Evolutionary conservation across 2,329 filamentous ascomycete species (phyloP), one percentile per base, ranked within the genome.

Genomic region (Xylariales sp.): DNA sequence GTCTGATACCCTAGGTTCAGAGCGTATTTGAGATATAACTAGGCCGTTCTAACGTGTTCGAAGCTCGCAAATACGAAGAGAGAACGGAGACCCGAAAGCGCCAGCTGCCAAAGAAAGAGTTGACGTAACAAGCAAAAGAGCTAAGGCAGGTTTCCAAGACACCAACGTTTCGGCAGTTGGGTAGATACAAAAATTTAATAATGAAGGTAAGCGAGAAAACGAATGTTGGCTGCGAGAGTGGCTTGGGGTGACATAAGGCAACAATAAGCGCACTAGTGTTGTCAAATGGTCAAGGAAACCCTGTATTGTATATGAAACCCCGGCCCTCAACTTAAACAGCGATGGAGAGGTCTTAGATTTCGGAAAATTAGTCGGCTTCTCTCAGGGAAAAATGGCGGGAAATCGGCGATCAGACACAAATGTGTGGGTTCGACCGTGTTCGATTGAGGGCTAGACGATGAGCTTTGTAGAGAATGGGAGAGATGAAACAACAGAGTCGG

Each of bases 211-310:
- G 49, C 54, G 39, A 43, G 14, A 54, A 48, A 36, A 45, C 46
- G 59, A 32, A 36, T 39, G 43, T 12, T 45, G 10, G 12, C 34
- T 32, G 68, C 71, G 69, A 69, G 68, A 57, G 45, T 28, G 32
- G 28, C 48, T 56, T 50, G 45, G 48, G 36, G 57, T 54, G 45
- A 56, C 23, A 56, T 56, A 49, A 63, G 46, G 59, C 55, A 58
- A 49, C 52, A 65, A 62, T 45, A 34, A 34, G 61, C 58, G 50
- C 53, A 58, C 46, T 39, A 39, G 52, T 41, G 45, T 23, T 50
- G 54, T 10, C 7, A 49, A 45, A 62, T 23, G 52, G 23, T 45
- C 71, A 74, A 73, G 72, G 74, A 65, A 74, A 74, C 72, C 72
- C 58, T 74, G 73, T 68, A 49, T 70, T 32, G n/a, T 53, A 53